Percentiles rank a stretch among this genome's conserved stretches.
These are phyloP conservation scores for Begonia fuchsioides DNA, from an alignment of 306 rosid species.

Conservation along the genomic window DNA sequence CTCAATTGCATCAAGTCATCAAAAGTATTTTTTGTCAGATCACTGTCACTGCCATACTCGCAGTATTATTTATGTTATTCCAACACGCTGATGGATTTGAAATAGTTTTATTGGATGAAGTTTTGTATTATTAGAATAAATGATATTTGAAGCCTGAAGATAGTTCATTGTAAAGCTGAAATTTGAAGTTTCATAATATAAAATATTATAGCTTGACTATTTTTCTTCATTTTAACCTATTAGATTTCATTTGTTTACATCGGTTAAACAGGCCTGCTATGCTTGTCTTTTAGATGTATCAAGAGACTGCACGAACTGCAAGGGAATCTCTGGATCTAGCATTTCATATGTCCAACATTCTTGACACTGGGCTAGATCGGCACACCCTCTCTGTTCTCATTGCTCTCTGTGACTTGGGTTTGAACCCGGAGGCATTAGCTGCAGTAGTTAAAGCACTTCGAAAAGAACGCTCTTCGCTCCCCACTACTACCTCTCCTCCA, in stretches of 20 bases:
- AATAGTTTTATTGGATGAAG: no score
- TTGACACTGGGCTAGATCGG: conserved; percentile 50
- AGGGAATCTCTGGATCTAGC: conserved; percentile 68
- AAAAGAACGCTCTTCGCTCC: conserved; percentile 7
- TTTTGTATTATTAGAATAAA: no score
- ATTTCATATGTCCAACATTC: conserved; percentile 58
- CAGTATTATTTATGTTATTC: no score
- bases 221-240: background rate
- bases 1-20: no score
- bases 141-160: no score
- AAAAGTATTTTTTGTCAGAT: no score
- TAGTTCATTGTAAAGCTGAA: no score
- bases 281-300: conserved; percentile 27
- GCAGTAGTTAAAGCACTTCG: conserved; percentile 61
- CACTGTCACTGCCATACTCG: no score
- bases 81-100: no score
- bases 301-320: conserved; percentile 43
- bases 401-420: conserved; percentile 72
- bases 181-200: no score
- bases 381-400: conserved; percentile 68
- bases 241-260: background rate
- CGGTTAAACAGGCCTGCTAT: background rate
- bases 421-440: conserved; percentile 65
- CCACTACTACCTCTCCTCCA: no score
- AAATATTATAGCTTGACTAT: no score